Evolutionary conservation across 306 rosid genomes (phyloP).

Genomic region (Sphenostylis stenocarpa): DNA sequence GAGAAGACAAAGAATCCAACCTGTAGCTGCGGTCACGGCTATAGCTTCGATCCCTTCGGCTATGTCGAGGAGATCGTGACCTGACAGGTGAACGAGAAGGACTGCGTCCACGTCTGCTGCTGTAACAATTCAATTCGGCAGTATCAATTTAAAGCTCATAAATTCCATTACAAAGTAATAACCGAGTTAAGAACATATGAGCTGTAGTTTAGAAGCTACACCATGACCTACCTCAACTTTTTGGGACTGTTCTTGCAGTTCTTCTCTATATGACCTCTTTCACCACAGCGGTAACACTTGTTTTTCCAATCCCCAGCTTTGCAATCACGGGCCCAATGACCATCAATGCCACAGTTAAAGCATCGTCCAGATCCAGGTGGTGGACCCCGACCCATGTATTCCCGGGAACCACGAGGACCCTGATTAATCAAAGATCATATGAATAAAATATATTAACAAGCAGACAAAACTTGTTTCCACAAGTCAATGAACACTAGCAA

Average conservation of each 20-base stretch:
- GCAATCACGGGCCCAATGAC: constrained; percentile 90
- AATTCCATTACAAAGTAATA: not conserved
- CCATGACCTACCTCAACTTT: constrained; percentile 42
- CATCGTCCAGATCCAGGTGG: constrained; percentile 91
- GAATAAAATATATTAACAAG: not conserved
- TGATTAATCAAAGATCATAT: constrained; percentile 21
- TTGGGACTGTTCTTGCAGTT: constrained; percentile 75
- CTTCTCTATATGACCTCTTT: constrained; percentile 70
- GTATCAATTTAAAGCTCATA: not conserved
- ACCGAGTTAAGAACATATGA: not conserved
- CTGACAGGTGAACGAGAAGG: constrained; percentile 49
- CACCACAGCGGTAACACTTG: constrained; percentile 79
- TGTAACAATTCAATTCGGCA: not conserved
- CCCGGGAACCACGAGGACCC: constrained; percentile 84
- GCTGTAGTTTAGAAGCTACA: not conserved
- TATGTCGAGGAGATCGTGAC: constrained; percentile 63
- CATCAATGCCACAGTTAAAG: constrained; percentile 84
- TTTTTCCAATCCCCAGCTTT: constrained; percentile 87
- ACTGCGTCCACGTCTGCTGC: constrained; percentile 45
- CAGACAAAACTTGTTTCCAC: not conserved
- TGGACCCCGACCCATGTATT: constrained; percentile 69
- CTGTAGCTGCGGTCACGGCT: constrained; percentile 77
- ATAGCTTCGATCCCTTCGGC: constrained; percentile 68
- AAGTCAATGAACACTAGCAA: not conserved
- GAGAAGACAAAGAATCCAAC: constrained; percentile 30